phyloP scores from a whole-genome alignment of 106 monocot genomes.

The Posidonia australis region DNA sequence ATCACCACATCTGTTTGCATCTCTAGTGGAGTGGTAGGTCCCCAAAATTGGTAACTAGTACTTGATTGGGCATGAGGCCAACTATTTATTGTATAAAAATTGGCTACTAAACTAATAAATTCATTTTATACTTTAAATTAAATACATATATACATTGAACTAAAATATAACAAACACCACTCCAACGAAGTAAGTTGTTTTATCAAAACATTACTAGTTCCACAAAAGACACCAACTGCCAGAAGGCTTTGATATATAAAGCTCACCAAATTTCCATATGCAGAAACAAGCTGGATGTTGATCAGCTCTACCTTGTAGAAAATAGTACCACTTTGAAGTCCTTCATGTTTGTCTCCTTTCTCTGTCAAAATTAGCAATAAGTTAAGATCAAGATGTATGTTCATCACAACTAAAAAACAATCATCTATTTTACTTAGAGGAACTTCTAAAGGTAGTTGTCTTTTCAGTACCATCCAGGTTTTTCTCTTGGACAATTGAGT shows the following conservation, averaged over 20 bases:
- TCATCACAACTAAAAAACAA: neutral
- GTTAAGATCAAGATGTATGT: neutral
- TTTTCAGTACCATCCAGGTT: slow-evolving; percentile 13
- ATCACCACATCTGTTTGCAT: no score
- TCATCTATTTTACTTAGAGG: slow-evolving; percentile 13
- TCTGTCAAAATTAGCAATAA: slow-evolving; percentile 23
- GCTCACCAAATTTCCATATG: slow-evolving; percentile 69
- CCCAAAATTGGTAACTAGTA: no score
- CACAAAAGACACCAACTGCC: neutral
- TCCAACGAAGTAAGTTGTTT: no score
- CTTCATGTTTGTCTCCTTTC: slow-evolving; percentile 22
- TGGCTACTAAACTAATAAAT: no score
- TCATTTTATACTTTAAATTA: no score
- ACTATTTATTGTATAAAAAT: no score
- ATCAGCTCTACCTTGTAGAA: slow-evolving; percentile 82
- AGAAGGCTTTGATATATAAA: neutral
- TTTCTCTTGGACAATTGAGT: slow-evolving; percentile 25
- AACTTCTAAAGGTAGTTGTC: neutral
- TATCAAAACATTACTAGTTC: no score
- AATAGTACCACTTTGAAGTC: slow-evolving; percentile 26
- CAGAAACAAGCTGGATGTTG: slow-evolving; percentile 62
- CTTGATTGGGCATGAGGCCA: no score
- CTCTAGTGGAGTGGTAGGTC: no score
- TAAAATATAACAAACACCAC: no score
- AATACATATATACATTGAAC: no score